Evolutionary conservation across 768 basidiomycete species (phyloP).

Genomic region (Lactarius pseudohatsudake): DNA sequence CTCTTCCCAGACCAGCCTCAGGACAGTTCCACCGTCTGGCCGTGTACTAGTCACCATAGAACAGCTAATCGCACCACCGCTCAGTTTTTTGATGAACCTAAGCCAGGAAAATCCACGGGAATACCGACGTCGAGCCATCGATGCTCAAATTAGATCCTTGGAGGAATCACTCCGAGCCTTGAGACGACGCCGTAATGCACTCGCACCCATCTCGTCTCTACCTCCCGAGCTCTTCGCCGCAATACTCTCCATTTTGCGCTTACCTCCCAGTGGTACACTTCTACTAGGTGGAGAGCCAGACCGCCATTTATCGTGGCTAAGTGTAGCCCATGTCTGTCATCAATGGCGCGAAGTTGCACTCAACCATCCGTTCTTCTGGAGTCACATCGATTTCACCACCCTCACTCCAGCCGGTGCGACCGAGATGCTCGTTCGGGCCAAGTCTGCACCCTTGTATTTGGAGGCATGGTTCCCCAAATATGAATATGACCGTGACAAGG

Average conservation of each 20-base stretch:
- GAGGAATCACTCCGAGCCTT: too few relatives aligned
- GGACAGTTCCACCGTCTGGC: too few relatives aligned
- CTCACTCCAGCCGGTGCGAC: neutral
- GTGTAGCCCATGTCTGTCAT: neutral
- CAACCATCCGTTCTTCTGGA: neutral
- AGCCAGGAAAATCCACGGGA: neutral
- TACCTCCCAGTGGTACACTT: too few relatives aligned
- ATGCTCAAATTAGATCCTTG: neutral
- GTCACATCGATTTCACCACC: neutral
- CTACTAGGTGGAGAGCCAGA: neutral
- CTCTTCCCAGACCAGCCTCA: too few relatives aligned
- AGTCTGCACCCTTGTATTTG: neutral
- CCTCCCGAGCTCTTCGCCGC: neutral
- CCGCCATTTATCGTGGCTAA: neutral
- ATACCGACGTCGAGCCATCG: neutral
- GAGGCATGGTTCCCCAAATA: neutral
- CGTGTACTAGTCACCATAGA: too few relatives aligned
- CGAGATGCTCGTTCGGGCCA: neutral
- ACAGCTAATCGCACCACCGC: too few relatives aligned
- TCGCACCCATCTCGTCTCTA: neutral
- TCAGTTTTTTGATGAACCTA: neutral
- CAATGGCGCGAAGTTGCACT: neutral
- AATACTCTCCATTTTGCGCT: neutral
- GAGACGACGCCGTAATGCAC: too few relatives aligned
- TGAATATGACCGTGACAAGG: neutral